Base-by-base conservation (phyloP, 345 rosid species). In the Carallia pectinifolia region DNA sequence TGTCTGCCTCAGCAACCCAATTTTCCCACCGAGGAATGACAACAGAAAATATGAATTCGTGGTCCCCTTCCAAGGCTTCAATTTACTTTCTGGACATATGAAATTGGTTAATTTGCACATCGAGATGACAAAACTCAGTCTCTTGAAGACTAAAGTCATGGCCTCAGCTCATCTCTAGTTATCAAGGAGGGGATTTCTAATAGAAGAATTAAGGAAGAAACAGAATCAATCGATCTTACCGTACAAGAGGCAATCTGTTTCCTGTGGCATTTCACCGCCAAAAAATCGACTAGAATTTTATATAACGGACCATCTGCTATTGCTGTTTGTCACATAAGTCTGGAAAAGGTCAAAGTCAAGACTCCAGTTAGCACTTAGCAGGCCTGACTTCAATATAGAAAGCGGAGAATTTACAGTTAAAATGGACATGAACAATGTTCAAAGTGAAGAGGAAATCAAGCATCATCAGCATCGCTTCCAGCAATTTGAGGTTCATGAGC, bases 381-480 rank as follows among this genome's bases (percentile, higher is more conserved):
- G 19, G 69, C 27, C 16, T n/a, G 54, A 36, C 17, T 33, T 64
- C 27, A 70, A 27, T 6, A n/a, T 30, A 7, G 30, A 27, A 23
- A 61, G 61, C 47, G 31, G 55, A 31, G 62, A 66, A 74, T 81
- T n/a, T 79, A 79, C 81, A 65, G 34, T 36, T 48, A n/a, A 34
- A 75, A 62, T 7, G 31, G 30, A 5, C 37, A 33, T 39, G 7
- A 62, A 27, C 15, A 55, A 53, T 69, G 53, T 39, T 38, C 47
- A 58, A 50, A 68, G 48, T 33, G 50, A 16, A 27, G 63, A 23
- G 30, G 64, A 30, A 44, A 68, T 77, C 76, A 81, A 68, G 76
- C 81, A 66, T 71, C 82, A 65, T 87, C 91, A 40, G 72, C 89
- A 69, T 88, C 90, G 61, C 88, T 80, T 13, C 76, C 90, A 52